These are phyloP conservation scores for Lycium barbarum DNA, from an alignment of 257 asterid species.

Conservation along the genomic window DNA sequence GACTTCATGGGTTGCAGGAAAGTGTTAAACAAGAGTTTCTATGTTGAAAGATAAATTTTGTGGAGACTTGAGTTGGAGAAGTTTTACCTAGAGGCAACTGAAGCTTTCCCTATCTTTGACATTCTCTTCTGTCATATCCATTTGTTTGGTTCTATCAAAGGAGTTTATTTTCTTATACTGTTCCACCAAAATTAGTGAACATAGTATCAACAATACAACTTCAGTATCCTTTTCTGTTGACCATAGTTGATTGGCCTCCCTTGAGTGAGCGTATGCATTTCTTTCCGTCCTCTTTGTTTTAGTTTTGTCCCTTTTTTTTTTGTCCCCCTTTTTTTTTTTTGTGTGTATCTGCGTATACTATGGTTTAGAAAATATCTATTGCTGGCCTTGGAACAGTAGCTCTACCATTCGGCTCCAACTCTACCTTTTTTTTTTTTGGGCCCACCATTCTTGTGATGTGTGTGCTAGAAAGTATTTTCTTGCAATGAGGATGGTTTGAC, in stretches of 20 bases:
- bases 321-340: too few relatives aligned
- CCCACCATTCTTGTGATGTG: conserved; percentile 15
- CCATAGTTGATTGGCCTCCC: not conserved
- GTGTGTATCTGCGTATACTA: not conserved
- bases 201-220: not conserved
- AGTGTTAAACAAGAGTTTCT: conserved; percentile 6
- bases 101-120: not conserved
- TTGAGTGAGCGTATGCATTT: not conserved
- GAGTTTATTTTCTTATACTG: not conserved
- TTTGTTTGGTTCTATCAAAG: not conserved
- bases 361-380: not conserved
- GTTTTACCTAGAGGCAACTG: not conserved
- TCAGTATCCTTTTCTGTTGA: not conserved
- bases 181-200: conserved; percentile 13
- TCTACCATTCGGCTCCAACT: not conserved
- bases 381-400: not conserved
- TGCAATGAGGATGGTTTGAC: not conserved
- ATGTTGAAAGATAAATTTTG: conserved; percentile 2
- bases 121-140: conserved; percentile 1
- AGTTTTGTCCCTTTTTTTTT: not conserved
- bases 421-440: not conserved
- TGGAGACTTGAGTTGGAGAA: conserved; percentile 8
- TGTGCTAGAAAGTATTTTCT: conserved; percentile 14
- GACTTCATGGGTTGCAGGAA: not conserved
- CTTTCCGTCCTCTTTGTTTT: not conserved